Evolutionary conservation across 371 early-diverging fungal species (phyloP), one percentile per base, ranked within the genome.

Genomic region (Circinella umbellata): DNA sequence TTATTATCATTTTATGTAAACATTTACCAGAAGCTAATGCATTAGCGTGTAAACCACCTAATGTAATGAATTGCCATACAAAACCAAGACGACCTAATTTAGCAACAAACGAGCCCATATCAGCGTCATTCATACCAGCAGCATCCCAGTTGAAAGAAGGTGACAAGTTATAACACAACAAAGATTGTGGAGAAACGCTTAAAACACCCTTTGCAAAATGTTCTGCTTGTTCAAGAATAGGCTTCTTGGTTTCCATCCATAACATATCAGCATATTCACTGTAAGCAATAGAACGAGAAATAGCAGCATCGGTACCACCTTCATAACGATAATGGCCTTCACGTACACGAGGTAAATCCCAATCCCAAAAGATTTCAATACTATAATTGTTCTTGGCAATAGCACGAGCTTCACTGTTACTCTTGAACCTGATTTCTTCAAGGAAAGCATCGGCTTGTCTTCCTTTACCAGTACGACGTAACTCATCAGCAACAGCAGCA

Each of bases 81-180:
- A 98, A 98, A 13, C 98, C 98, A 18, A 98, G 89, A 74, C 88
- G 86, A 68, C 94, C 97, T 34, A 99, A 86, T 66, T 93, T 89
- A 13, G 74, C 76, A 68, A 97, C 90, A 77, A 91, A 99, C 67
- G 85, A 79, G 48, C 88, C 84, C 86, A 99, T 97, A 76, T 98
- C 91, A 18, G 89, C 75, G 78, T 98, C 98, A 55, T 83, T 90
- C 92, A 98, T 88, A 67, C 98, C 98, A 38, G 99, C 96, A 36
- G 96, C 93, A 78, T 92, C 85, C 98, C 98, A 99, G 91, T 99
- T 99, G 91, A 98, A 99, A 20, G 96, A 96, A 17, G 99, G 99
- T 37, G 96, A 96, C 70, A 98, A 79, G 89, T 99, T 98, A 90
- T 99, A 99, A 59, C 96, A 94, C 61, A 98, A 90, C 79, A 91